These are phyloP conservation scores for Ambrosia artemisiifolia DNA, from an alignment of 129 eudicot species.

Conservation along the genomic window DNA sequence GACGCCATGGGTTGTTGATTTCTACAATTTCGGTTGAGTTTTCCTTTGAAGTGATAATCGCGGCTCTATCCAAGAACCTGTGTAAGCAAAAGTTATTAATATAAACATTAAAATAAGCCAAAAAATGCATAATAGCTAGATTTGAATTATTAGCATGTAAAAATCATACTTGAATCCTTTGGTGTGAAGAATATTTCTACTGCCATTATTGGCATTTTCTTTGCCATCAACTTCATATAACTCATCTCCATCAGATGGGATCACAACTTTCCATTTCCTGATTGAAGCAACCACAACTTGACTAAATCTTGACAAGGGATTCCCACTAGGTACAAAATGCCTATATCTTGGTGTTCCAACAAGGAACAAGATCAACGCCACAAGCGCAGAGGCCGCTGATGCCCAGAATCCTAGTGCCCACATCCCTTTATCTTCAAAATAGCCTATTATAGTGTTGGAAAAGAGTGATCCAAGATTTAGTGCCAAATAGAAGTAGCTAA, in stretches of 20 bases:
- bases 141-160: not conserved
- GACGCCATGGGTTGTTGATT: constrained; percentile 44
- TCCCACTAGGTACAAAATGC: constrained; percentile 59
- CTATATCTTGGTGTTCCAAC: constrained; percentile 66
- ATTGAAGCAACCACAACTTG: constrained; percentile 65
- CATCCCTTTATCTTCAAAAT: constrained; percentile 66
- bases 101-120: not conserved
- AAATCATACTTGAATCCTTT: constrained; percentile 60
- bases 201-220: constrained; percentile 38
- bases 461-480: constrained; percentile 77
- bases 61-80: constrained; percentile 89
- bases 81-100: not conserved
- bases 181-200: constrained; percentile 67
- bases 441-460: constrained; percentile 75
- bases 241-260: constrained; percentile 49
- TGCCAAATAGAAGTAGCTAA: constrained; percentile 85
- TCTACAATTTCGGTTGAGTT: not conserved
- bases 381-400: constrained; percentile 61
- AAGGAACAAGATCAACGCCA: constrained; percentile 61
- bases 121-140: too few species aligned
- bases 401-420: constrained; percentile 84
- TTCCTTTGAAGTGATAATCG: constrained; percentile 47
- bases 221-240: constrained; percentile 50
- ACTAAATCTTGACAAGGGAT: constrained; percentile 72
- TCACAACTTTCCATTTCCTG: constrained; percentile 54